Conservation (phyloP, 345 rosid species). For the Turnera subulata region DNA sequence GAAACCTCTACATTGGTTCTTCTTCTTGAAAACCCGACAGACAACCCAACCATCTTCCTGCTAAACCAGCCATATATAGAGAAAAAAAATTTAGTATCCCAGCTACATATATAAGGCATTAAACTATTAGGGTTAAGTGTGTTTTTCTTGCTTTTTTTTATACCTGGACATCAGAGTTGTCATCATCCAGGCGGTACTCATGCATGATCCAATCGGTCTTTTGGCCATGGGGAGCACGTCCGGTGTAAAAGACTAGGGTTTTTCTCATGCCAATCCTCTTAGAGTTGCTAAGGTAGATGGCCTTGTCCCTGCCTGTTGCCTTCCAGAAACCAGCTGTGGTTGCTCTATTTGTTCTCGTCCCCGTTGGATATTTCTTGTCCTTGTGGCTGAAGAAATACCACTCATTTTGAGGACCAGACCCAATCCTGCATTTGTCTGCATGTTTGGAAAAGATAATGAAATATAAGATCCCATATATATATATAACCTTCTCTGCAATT, state of each 20-base stretch:
- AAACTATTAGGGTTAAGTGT: too few relatives aligned
- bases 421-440: conserved; percentile 86
- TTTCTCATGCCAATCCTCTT: conserved; percentile 93
- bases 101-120: too few relatives aligned
- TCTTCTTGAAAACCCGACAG: conserved; percentile 73
- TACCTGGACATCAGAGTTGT: conserved; percentile 67
- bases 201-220: conserved; percentile 99
- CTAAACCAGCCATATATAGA: background rate
- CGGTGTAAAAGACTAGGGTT: conserved; percentile 96
- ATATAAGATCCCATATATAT: too few relatives aligned
- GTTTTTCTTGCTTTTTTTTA: too few relatives aligned
- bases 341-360: conserved; percentile 94
- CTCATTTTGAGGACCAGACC: conserved; percentile 93
- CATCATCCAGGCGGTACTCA: conserved; percentile 86
- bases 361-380: conserved; percentile 98
- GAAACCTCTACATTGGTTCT: conserved; percentile 56
- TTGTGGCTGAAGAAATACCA: conserved; percentile 99
- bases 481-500: background rate
- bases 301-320: conserved; percentile 98
- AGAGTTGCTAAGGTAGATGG: conserved; percentile 66
- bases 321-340: conserved; percentile 98
- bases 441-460: background rate
- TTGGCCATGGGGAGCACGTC: conserved; percentile 98
- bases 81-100: background rate
- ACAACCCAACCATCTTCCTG: conserved; percentile 82